A percentile compares a stretch with the other conserved stretches of the same genome.
These are phyloP conservation scores for Xylaria acuta DNA, from an alignment of 495 filamentous ascomycete genomes.

Conservation along the genomic window DNA sequence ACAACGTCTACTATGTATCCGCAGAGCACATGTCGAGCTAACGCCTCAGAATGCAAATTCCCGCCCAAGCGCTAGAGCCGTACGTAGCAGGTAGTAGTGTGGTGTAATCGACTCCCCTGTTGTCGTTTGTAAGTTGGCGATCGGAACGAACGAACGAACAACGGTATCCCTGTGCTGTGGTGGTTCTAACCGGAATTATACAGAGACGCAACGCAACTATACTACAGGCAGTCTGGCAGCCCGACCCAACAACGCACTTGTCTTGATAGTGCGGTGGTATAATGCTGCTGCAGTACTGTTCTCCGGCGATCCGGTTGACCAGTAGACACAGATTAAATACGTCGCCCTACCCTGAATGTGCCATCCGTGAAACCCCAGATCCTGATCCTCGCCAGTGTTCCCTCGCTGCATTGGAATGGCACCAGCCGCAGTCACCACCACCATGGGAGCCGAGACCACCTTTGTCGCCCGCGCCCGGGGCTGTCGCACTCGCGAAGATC, in stretches of 20 bases:
- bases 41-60: not conserved
- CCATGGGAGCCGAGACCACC: not conserved
- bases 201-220: not conserved
- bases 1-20: not conserved
- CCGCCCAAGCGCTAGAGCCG: not conserved
- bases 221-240: not conserved
- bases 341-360: not conserved
- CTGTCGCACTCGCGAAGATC: slow-evolving; percentile 7
- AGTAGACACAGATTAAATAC: not conserved
- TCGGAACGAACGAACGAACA: not conserved
- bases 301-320: not conserved
- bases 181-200: not conserved
- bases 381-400: not conserved
- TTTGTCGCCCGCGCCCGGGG: slow-evolving; percentile 10
- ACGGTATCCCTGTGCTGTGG: not conserved
- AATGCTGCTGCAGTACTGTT: not conserved
- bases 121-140: not conserved
- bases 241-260: not conserved
- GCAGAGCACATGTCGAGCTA: not conserved
- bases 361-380: not conserved
- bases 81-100: slow-evolving; percentile 1
- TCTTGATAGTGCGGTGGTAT: not conserved
- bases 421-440: not conserved
- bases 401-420: not conserved
- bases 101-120: not conserved